phyloP scores from a whole-genome alignment of 129 eudicot species.

The Chrysanthemum lavandulifolium region DNA sequence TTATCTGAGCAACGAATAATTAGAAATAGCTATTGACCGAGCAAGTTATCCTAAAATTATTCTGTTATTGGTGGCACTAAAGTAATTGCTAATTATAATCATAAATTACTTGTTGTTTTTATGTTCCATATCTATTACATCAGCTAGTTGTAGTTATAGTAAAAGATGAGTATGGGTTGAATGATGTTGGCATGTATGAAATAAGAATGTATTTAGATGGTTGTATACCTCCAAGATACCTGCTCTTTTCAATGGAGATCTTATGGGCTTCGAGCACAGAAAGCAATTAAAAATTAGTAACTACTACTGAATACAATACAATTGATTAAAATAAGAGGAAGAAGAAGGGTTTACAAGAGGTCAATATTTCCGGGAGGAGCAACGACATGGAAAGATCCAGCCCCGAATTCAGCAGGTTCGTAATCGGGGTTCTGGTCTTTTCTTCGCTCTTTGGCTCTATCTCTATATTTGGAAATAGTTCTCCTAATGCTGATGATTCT shows the following conservation, averaged over 20 bases:
- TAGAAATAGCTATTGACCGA: too few relatives aligned
- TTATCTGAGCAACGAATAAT: too few relatives aligned
- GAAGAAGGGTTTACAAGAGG: conserved; percentile 45
- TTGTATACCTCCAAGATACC: conserved; percentile 85
- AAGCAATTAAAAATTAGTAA: neutral
- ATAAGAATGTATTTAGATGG: too few relatives aligned
- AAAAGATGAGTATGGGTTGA: too few relatives aligned
- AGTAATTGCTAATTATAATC: too few relatives aligned
- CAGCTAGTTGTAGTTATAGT: too few relatives aligned
- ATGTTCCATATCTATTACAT: too few relatives aligned
- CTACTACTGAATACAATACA: neutral
- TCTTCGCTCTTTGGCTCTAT: conserved; percentile 92
- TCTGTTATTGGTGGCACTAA: too few relatives aligned
- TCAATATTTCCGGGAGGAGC: conserved; percentile 95
- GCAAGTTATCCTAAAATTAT: too few relatives aligned
- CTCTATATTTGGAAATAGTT: conserved; percentile 62
- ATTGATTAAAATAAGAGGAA: neutral
- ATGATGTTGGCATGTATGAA: too few relatives aligned
- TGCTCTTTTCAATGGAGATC: conserved; percentile 92
- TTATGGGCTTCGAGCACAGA: conserved; percentile 67
- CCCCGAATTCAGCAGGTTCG: conserved; percentile 45
- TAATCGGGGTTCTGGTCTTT: conserved; percentile 95
- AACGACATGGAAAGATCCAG: conserved; percentile 84
- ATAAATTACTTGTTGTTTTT: too few relatives aligned
- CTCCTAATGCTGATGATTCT: conserved; percentile 42